Conservation (phyloP, 192 early-diverging fungal species). For the Gaertneriomyces sp. region DNA sequence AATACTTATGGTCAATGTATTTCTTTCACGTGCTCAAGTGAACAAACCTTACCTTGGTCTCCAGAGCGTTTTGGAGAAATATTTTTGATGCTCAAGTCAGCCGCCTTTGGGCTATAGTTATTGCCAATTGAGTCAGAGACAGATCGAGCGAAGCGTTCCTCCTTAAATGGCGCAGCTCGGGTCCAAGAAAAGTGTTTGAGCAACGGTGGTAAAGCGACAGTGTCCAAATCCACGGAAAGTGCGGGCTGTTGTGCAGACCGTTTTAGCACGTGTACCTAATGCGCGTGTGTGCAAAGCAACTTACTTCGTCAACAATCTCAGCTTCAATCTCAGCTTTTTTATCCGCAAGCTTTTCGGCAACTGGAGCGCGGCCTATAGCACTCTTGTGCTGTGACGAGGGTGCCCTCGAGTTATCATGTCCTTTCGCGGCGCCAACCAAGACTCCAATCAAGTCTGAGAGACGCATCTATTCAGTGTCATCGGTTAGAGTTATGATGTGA, state of each 20-base stretch:
- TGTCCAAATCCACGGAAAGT: slow-evolving; percentile 1
- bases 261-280: not conserved
- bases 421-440: slow-evolving; percentile 17
- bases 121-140: slow-evolving; percentile 65
- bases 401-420: not conserved
- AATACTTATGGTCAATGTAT: not conserved
- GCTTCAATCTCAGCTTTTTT: not conserved
- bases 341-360: not conserved
- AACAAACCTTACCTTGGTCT: slow-evolving; percentile 17
- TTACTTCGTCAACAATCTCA: not conserved
- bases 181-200: slow-evolving; percentile 64
- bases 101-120: slow-evolving; percentile 52
- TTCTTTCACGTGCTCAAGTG: not conserved
- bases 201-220: slow-evolving; percentile 43
- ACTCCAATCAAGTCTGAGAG: slow-evolving; percentile 21
- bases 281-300: not conserved
- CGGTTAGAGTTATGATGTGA: no score
- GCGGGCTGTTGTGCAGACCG: not conserved
- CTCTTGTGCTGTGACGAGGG: not conserved
- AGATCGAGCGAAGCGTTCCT: slow-evolving; percentile 45
- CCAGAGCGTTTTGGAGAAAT: slow-evolving; percentile 23
- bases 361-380: not conserved
- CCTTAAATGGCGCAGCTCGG: slow-evolving; percentile 57
- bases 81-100: slow-evolving; percentile 42
- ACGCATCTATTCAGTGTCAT: not conserved